phyloP scores from a whole-genome alignment of 2,329 filamentous ascomycete species.

The Neonectria sp. region DNA sequence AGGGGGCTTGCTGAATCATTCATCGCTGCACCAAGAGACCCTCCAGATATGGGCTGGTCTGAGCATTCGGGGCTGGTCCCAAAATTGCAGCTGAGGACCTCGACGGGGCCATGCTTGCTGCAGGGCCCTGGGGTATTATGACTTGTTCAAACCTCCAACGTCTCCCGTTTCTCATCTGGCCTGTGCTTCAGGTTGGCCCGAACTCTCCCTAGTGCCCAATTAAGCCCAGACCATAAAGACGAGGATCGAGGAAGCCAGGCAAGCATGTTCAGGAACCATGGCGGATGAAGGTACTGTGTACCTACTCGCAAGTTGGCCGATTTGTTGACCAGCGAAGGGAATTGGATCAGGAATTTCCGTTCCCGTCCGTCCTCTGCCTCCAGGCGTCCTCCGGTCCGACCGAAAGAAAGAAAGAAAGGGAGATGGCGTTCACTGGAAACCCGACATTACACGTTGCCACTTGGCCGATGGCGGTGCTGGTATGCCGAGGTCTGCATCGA shows the following conservation, averaged over 20 bases:
- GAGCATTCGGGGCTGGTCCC: conserved; percentile 34
- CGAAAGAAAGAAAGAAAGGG: conserved; percentile 6
- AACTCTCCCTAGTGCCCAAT: conserved; percentile 31
- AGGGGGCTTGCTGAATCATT: conserved; percentile 21
- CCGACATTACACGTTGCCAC: conserved; percentile 18
- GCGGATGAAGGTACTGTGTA: conserved; percentile 1
- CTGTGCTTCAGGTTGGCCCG: conserved; percentile 38
- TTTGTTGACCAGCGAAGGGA: conserved; percentile 2
- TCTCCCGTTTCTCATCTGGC: conserved; percentile 35
- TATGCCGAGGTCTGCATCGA: conserved; percentile 17
- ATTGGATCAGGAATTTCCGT: conserved; percentile 13
- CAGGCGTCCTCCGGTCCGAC: conserved; percentile 28
- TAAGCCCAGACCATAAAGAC: conserved; percentile 27
- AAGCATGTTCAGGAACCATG: conserved; percentile 3
- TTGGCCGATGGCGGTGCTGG: conserved; percentile 18
- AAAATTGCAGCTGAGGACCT: conserved; percentile 29
- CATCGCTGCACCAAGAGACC: conserved; percentile 10
- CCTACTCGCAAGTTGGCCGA: background rate
- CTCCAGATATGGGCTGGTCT: conserved; percentile 16
- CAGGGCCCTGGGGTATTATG: conserved; percentile 22
- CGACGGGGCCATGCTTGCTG: conserved; percentile 30
- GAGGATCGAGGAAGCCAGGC: conserved; percentile 18
- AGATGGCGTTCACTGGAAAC: conserved; percentile 15
- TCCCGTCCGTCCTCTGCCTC: conserved; percentile 12
- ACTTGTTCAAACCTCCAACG: conserved; percentile 25